Conservation (phyloP, 768 basidiomycete genomes). For the Mycena crocata region DNA sequence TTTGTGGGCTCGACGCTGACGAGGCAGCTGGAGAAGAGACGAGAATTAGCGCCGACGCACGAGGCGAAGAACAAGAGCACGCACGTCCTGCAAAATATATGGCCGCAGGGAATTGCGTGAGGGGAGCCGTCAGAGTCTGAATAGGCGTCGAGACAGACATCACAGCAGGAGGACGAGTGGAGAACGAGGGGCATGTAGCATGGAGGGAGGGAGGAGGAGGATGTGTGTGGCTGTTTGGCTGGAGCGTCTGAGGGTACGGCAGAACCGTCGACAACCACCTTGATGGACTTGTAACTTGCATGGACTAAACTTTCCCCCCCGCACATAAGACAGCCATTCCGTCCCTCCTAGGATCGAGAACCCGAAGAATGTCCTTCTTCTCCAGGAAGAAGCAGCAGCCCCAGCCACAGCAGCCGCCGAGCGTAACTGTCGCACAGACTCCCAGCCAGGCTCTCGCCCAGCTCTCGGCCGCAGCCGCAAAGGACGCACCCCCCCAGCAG, state of each 20-base stretch:
- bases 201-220: not conserved
- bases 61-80: slow-evolving; percentile 41
- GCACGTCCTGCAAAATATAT: slow-evolving; percentile 78
- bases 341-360: slow-evolving; percentile 69
- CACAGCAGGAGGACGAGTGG: slow-evolving; percentile 78
- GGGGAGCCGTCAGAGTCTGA: slow-evolving; percentile 63
- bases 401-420: slow-evolving; percentile 55
- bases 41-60: slow-evolving; percentile 16
- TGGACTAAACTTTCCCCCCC: slow-evolving; percentile 6
- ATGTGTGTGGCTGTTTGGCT: not conserved
- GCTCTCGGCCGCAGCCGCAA: slow-evolving; percentile 49
- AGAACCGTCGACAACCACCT: not conserved
- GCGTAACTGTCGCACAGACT: slow-evolving; percentile 70
- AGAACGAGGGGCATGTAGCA: slow-evolving; percentile 62
- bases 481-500: slow-evolving; percentile 42
- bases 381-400: slow-evolving; percentile 84
- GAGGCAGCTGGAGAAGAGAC: slow-evolving; percentile 69
- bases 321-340: slow-evolving; percentile 59
- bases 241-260: too few species aligned
- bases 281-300: not conserved
- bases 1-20: slow-evolving; percentile 58
- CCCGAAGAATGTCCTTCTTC: slow-evolving; percentile 94
- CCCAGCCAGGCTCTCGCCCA: slow-evolving; percentile 78
- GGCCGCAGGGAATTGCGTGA: slow-evolving; percentile 81
- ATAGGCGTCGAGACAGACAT: slow-evolving; percentile 79